Evolutionary conservation across 1,284 basidiomycete genomes (phyloP), one percentile per base, ranked within the genome.

Genomic region (Heliocybe sulcata): DNA sequence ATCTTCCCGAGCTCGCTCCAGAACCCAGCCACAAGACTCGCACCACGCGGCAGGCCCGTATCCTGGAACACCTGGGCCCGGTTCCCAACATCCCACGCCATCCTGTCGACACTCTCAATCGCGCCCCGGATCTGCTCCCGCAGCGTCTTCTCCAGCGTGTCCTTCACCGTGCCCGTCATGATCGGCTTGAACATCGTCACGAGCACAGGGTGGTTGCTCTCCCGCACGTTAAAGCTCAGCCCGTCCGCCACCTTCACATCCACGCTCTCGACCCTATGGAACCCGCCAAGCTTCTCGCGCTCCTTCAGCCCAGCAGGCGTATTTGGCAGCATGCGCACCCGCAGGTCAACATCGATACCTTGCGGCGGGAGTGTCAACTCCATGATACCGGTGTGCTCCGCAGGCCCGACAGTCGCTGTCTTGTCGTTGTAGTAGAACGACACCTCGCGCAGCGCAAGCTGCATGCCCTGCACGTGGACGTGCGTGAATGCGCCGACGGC

Each of bases 381-480:
- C 51, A 86, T 69, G 45, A 86, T 70, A 1, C 85, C 85, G 0
- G 76, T 81, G 65, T 79, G 79, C 52, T 82, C 79, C 27, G 68
- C 67, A 0, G 82, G 83, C 0, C 77, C 75, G 45, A 85, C 57
- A 0, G 73, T 62, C 2, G 79, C 69, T 0, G 66, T 70, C 61
- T 83, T 82, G 66, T 88, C 84, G 35, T 75, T 75, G 67, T 85
- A 87, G 67, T 77, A 87, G 71, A 88, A 88, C 0, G 85, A 86
- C 0, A 87, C 76, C 42, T 88, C 81, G 55, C 74, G 70, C 42
- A 87, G 74, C 11, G 70, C 61, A 22, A 88, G 73, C 59, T 85
- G 83, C 0, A 88, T 64, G 0, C 81, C 85, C 58, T 84, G 81
- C 16, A 83, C 67, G 45, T 77, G 79, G 23, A 87, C 70, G 49